These are phyloP conservation scores for Magnaporthiopsis rhizophila DNA, from an alignment of 2,329 filamentous ascomycete genomes.

Conservation along the genomic window DNA sequence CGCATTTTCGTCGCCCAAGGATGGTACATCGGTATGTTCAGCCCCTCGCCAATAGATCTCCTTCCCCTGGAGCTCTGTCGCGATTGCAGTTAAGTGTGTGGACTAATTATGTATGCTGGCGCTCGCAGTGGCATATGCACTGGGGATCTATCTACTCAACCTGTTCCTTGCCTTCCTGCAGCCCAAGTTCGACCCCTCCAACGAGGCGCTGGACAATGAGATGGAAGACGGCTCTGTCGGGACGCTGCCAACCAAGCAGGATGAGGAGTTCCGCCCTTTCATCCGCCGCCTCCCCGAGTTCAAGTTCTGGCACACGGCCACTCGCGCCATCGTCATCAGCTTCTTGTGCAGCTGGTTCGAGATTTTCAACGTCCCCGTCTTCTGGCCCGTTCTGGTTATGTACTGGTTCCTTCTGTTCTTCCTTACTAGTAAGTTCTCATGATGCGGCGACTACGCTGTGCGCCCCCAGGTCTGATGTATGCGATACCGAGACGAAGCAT, in stretches of 20 bases:
- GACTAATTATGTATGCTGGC: neutral
- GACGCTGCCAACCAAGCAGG: conserved; percentile 83
- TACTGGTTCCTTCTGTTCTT: conserved; percentile 98
- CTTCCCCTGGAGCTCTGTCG: conserved; percentile 12
- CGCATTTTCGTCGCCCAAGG: conserved; percentile 89
- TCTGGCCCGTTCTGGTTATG: conserved; percentile 97
- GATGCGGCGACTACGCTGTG: too few relatives aligned
- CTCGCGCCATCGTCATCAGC: conserved; percentile 72
- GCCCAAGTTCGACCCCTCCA: conserved; percentile 97
- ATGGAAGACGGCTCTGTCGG: conserved; percentile 87
- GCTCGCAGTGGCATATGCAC: conserved; percentile 77
- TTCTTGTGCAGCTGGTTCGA: conserved; percentile 90
- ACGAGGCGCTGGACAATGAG: conserved; percentile 82
- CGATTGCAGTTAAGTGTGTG: neutral
- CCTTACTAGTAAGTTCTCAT: conserved; percentile 69
- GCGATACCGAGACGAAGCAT: conserved; percentile 9
- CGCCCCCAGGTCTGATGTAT: too few relatives aligned
- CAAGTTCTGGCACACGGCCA: conserved; percentile 99
- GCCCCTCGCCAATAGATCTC: too few relatives aligned
- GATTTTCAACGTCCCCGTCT: conserved; percentile 93
- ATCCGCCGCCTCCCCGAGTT: conserved; percentile 95
- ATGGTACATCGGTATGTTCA: conserved; percentile 87
- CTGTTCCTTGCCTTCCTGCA: conserved; percentile 97
- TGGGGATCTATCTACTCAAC: conserved; percentile 98
- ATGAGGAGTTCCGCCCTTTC: conserved; percentile 97